Percentiles rank a stretch among this genome's conserved stretches.
Evolutionary conservation across 768 basidiomycete species (phyloP).

Genomic region (Lentinula raphanica): DNA sequence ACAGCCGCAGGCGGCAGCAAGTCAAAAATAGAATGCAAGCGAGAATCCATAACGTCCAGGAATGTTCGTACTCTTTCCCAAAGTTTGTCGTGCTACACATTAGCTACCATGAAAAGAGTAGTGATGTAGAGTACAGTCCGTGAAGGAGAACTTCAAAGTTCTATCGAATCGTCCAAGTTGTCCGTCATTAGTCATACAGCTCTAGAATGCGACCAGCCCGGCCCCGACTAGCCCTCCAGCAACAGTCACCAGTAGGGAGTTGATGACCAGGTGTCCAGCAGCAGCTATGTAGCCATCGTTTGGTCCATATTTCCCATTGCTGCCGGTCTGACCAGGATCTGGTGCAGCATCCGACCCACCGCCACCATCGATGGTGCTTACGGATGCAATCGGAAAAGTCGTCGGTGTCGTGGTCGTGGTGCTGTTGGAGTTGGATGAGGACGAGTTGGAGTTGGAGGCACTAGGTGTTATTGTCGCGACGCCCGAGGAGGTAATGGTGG

Average conservation of each 20-base stretch:
- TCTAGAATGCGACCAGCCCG: background rate
- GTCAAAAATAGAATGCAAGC: background rate
- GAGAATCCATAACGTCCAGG: background rate
- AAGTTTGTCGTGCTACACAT: background rate
- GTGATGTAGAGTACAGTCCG: background rate
- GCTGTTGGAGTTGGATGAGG: background rate
- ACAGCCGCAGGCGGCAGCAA: background rate
- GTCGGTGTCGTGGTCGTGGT: constrained; percentile 1
- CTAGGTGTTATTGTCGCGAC: constrained; percentile 43
- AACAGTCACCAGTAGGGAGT: background rate
- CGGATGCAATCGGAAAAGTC: background rate
- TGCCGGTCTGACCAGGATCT: constrained; percentile 1
- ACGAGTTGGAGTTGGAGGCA: constrained; percentile 9
- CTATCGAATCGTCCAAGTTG: background rate
- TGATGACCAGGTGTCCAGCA: constrained; percentile 1
- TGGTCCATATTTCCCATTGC: constrained; percentile 2
- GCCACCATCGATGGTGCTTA: constrained; percentile 1
- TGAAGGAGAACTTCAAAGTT: no score
- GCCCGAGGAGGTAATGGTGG: constrained; percentile 34
- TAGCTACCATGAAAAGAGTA: background rate
- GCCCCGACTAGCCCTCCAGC: background rate
- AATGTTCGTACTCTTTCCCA: background rate
- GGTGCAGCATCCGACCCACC: constrained; percentile 2
- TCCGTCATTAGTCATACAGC: background rate
- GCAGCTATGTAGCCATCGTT: background rate